Percentiles rank a stretch among this genome's conserved stretches.
Conservation (phyloP, 345 rosid species). For the Orychophragmus violaceus region DNA sequence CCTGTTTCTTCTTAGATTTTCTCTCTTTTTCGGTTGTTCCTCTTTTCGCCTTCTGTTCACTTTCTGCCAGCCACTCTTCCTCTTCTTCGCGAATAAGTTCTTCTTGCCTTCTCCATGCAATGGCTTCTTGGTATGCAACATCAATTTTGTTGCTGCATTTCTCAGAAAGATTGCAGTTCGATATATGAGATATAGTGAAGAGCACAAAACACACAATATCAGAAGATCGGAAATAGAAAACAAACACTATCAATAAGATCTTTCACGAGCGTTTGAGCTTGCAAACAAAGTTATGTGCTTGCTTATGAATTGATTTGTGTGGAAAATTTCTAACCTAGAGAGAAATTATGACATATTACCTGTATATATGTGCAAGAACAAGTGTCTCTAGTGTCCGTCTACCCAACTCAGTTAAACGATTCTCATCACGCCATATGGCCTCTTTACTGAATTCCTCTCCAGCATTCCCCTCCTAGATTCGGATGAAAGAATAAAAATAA, state of each 20-base stretch:
- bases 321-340: background rate
- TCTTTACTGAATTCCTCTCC: slow-evolving; percentile 81
- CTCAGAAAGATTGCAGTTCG: slow-evolving; percentile 22
- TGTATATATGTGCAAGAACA: slow-evolving; percentile 86
- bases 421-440: slow-evolving; percentile 77
- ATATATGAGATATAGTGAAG: slow-evolving; percentile 18
- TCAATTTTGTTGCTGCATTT: slow-evolving; percentile 73
- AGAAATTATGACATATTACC: slow-evolving; percentile 35
- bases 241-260: slow-evolving; percentile 13
- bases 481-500: background rate
- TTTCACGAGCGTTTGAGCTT: background rate
- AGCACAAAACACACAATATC: slow-evolving; percentile 10
- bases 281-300: background rate
- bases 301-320: background rate
- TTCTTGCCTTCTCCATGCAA: slow-evolving; percentile 88
- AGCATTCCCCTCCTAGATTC: slow-evolving; percentile 60
- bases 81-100: slow-evolving; percentile 97
- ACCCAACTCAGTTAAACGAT: slow-evolving; percentile 84
- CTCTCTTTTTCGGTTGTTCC: slow-evolving; percentile 63
- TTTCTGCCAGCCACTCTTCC: slow-evolving; percentile 73
- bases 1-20: slow-evolving; percentile 93
- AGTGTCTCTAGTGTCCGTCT: slow-evolving; percentile 85
- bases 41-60: slow-evolving; percentile 75
- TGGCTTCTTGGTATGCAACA: slow-evolving; percentile 91
- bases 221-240: slow-evolving; percentile 9